Evolutionary conservation across 2,329 filamentous ascomycete species (phyloP).

Genomic region (Lecanicillium sp.): DNA sequence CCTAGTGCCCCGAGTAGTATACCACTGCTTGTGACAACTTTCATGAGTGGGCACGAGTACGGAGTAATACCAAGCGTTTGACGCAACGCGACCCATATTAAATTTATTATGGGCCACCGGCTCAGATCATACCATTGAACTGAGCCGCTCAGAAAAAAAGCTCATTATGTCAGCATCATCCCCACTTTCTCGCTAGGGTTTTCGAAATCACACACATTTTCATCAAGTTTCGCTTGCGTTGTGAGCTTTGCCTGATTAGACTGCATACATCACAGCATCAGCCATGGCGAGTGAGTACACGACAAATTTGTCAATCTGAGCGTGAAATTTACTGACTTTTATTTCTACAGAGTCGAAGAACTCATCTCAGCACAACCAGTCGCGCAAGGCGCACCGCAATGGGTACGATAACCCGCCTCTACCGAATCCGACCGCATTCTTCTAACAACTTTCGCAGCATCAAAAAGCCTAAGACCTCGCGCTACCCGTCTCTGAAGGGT

Average conservation of each 20-base stretch:
- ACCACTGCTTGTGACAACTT: no score
- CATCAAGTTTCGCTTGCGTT: constrained; percentile 17
- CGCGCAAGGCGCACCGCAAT: constrained; percentile 98
- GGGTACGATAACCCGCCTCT: constrained; percentile 51
- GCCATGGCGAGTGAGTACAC: constrained; percentile 32
- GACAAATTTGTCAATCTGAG: neutral
- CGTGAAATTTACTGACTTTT: neutral
- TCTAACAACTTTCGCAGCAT: constrained; percentile 53
- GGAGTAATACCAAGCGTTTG: no score
- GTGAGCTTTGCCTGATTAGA: constrained; percentile 8
- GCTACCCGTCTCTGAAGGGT: constrained; percentile 98
- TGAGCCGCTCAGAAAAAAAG: constrained; percentile 16
- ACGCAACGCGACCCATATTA: neutral
- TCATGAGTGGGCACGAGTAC: no score
- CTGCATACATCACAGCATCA: constrained; percentile 20
- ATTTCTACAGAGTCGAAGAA: constrained; percentile 85
- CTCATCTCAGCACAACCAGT: constrained; percentile 98
- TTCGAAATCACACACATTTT: constrained; percentile 11
- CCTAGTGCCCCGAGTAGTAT: no score
- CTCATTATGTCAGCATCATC: constrained; percentile 18
- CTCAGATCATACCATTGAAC: neutral
- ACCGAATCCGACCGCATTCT: constrained; percentile 8
- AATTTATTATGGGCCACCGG: no score
- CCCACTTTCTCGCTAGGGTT: constrained; percentile 14
- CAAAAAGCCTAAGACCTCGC: constrained; percentile 99